Base-by-base conservation (phyloP, 192 early-diverging fungal genomes). In the Coemansia sp. region DNA sequence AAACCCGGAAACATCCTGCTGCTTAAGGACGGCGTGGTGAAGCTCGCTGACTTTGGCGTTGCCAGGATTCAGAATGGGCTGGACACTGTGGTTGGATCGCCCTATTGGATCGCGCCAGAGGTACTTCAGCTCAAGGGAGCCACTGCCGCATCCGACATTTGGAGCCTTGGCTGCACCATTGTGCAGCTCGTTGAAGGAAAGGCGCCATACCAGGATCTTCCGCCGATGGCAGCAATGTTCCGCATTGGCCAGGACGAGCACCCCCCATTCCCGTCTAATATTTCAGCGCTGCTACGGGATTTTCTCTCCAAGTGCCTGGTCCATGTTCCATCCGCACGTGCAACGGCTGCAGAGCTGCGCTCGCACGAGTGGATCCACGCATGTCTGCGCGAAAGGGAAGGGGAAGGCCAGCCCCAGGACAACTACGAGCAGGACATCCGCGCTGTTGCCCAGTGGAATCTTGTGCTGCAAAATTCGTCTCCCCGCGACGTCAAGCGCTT, bases 21-120 rank as follows among this genome's bases (percentile, higher is more conserved):
- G 23, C 86, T 89, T 0, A 90, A 90, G 61, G 85, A 89, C 43
- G 89, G 89, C 20, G 58, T 84, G 9, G 88, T 90, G 6, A 91
- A 91, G 66, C 81, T 91, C n/a, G 89, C 90, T 0, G 90, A 91
- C 59, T 91, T 91, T 82, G 90, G 90, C 53, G 89, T 91, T 0
- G 86, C 89, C 2, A 74, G 85, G 58, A 77, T 85, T 46, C 86
- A 86, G 45, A 84, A 87, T 23, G 86, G 85, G 6, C 72, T 85
- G n/a, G 85, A 88, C 40, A 90, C 89, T 0, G 84, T 87, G 26
- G 84, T 88, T 15, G 90, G 90, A 16, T 88, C 90, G 57, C 90
- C 90, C 0, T 91, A 91, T 68, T 91, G 90, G 90, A 89, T 91
- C 71, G 89, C 89, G 18, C 89, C 89, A 1, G 89, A 91, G 71